A percentile compares a stretch with the other conserved stretches of the same genome.
Conservation (phyloP, 2,329 filamentous ascomycete species). For the Xylaria arbuscula region DNA sequence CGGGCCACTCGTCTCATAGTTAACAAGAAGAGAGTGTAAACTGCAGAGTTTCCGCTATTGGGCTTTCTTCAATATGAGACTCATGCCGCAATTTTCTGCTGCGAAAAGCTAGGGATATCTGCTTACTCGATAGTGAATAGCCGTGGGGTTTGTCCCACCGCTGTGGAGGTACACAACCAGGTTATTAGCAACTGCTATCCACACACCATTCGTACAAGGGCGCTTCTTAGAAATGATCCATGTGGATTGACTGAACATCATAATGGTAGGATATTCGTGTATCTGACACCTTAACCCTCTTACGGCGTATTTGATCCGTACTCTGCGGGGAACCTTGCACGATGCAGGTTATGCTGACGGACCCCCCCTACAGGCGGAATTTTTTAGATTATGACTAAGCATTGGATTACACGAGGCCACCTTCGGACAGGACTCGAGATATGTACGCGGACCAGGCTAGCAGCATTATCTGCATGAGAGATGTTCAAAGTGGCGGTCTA, state of each 20-base stretch:
- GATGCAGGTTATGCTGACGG: not conserved
- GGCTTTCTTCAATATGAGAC: not conserved
- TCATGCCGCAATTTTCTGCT: too few relatives aligned
- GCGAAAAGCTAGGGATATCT: not conserved
- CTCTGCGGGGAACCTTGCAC: conserved; percentile 10
- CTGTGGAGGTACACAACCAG: not conserved
- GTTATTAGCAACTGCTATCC: not conserved
- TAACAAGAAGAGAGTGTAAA: not conserved
- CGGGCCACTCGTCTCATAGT: not conserved
- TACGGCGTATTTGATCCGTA: not conserved
- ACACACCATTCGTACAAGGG: too few relatives aligned
- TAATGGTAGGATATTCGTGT: not conserved
- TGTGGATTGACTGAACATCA: not conserved
- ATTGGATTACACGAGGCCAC: not conserved
- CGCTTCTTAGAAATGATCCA: not conserved
- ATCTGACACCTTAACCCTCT: not conserved
- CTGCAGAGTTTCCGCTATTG: too few relatives aligned
- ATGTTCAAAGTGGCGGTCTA: conserved; percentile 18
- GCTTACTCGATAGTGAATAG: not conserved
- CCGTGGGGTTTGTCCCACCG: not conserved
- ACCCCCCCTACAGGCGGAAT: not conserved
- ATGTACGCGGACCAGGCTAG: not conserved
- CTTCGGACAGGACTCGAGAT: not conserved
- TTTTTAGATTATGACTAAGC: not conserved
- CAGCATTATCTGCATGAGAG: not conserved